A percentile compares a stretch with the other conserved stretches of the same genome.
These are phyloP conservation scores for Phytophthora vignae DNA, from an alignment of 352 stramenopile species.

Conservation along the genomic window DNA sequence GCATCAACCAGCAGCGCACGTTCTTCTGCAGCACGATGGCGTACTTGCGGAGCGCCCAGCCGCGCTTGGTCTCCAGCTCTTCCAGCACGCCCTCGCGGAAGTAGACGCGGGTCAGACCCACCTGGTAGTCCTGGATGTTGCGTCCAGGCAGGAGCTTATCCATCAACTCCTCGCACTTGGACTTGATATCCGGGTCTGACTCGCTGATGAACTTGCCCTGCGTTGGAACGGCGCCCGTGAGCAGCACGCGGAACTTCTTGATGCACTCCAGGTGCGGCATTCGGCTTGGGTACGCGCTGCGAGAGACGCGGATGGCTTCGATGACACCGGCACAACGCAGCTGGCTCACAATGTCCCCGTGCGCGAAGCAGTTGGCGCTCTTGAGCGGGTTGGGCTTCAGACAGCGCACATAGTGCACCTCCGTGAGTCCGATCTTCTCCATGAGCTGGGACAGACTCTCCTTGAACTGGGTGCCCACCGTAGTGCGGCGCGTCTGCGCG, in stretches of 20 bases:
- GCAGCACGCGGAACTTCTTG: conserved; percentile 81
- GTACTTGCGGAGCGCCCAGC: conserved; percentile 74
- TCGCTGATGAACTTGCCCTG: conserved; percentile 47
- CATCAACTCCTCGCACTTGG: conserved; percentile 75
- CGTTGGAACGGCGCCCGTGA: conserved; percentile 37
- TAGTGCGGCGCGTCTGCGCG: conserved; percentile 70
- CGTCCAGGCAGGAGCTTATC: conserved; percentile 66
- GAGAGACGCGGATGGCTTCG: conserved; percentile 87
- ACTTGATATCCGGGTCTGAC: conserved; percentile 62
- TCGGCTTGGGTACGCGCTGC: conserved; percentile 86
- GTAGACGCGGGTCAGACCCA: conserved; percentile 87
- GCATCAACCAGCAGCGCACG: conserved; percentile 70
- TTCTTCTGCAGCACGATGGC: conserved; percentile 81
- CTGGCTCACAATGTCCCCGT: conserved; percentile 83
- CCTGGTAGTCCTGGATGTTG: conserved; percentile 88
- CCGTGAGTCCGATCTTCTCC: conserved; percentile 88
- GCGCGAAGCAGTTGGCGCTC: conserved; percentile 74
- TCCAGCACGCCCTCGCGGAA: conserved; percentile 89
- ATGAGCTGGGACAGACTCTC: conserved; percentile 84
- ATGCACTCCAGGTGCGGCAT: conserved; percentile 81
- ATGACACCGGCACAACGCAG: conserved; percentile 87
- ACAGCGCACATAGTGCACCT: conserved; percentile 90
- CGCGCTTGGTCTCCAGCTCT: conserved; percentile 77
- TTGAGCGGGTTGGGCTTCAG: conserved; percentile 86
- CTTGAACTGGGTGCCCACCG: conserved; percentile 88